Evolutionary conservation across 306 rosid species (phyloP), one percentile per base, ranked within the genome.

Genomic region (Fagus sylvatica): DNA sequence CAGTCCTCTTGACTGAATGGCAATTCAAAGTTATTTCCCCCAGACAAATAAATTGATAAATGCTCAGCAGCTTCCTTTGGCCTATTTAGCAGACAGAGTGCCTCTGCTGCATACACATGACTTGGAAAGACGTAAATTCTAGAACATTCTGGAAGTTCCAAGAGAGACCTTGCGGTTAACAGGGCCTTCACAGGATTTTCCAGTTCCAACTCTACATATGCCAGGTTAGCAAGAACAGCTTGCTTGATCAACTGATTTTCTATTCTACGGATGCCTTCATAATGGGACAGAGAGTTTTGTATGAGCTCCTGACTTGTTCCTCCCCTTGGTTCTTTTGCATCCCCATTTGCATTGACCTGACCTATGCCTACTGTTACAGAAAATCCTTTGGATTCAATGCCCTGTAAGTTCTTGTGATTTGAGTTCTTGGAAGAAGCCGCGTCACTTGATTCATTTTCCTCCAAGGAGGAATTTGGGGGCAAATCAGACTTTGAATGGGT

Each of bases 81-180:
- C 81, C 96, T 86, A 70, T 90, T 93, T 43, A 96, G 88, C 81
- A 89, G 84, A 91, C 98, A 93, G 48, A 93, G 98, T 54, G 99
- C 96, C 91, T 96, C 99, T 30, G 99, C 97, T 1, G 98, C 93
- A 90, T 87, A 96, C 73, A 91, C 79, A 79, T 86, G 96, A 68
- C 97, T 94, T 37, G 93, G 84, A 84, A 91, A 96, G 57, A 83
- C 69, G 86, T 93, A 93, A 80, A 96, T 84, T 85, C 90, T 91
- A 61, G 91, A 90, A 83, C 99, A 88, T 80, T 91, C 99, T 15
- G 96, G 96, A 74, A 93, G 85, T 69, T 96, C 96, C 49, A 90
- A 72, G 49, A 96, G 93, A 72, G 92, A 89, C 78, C 80, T 82
- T 43, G 96, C 88, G 75, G 82, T 72, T 40, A 89, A 83, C 56